Base-by-base conservation (phyloP, 768 basidiomycete species). In the Piloderma croceum region DNA sequence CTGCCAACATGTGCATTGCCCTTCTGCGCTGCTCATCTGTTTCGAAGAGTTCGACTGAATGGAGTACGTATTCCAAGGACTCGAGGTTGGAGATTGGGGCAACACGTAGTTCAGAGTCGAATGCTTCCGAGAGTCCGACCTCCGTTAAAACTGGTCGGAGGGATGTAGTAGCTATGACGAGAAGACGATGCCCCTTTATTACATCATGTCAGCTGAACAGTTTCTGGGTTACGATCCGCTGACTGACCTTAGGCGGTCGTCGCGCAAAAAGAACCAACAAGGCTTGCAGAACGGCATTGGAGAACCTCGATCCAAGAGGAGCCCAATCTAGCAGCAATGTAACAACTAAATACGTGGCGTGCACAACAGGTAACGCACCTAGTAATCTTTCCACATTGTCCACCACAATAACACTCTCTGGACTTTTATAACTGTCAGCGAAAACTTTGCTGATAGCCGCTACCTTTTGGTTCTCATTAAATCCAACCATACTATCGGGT, bases 401-500 rank as follows among this genome's bases (percentile, higher is more conserved):
- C 10, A 99, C 83, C 7, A 99, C 90, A 39, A 99, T 81, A 3
- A 98, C 90, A 54, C 94, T 97, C 45, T 93, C 59, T 6, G 94
- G 93, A 70, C 90, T 92, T 75, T 98, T 99, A 64, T 97, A 93
- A 48, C 88, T 91, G 64, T 99, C 96, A 35, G 74, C 71, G 62
- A 99, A 99, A 24, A 91, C 77, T 64, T 93, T 98, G 58, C 79
- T 86, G 56, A 99, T 88, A 3, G 91, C 78, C 0, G 79, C 70
- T 32, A 99, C 83, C 67, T 99, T 98, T 60, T 92, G 90, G 11
- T 73, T 63, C 59, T 98, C 96, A n/a, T 82, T 79, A 61, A 78
- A 93, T 6, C 96, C 96, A 45, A 98, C 88, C 96, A 99, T 99
- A 51, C 74, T 82, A 54, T 97, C 96, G 0, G 96, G 90, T 3